Evolutionary conservation across 1,139 yeast species (phyloP).

Genomic region (Lodderomyces margitis): DNA sequence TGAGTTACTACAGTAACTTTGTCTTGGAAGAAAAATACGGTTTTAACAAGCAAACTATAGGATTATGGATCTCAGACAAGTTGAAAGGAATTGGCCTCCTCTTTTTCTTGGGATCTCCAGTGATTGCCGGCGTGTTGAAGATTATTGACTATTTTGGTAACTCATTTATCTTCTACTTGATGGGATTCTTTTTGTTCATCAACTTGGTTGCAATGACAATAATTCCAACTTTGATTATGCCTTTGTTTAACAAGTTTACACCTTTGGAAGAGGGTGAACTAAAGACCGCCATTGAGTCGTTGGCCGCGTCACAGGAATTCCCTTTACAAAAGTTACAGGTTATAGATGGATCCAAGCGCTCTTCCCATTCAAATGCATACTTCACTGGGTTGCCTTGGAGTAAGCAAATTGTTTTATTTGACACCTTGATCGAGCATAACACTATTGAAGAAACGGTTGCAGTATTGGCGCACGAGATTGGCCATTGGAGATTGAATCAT

Average conservation of each 20-base stretch:
- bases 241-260: conserved; percentile 84
- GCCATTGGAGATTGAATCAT: conserved; percentile 94
- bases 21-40: conserved; percentile 91
- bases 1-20: conserved; percentile 73
- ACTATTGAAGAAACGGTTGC: conserved; percentile 83
- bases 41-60: conserved; percentile 78
- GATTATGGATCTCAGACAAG: conserved; percentile 70
- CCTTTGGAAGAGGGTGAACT: conserved; percentile 91
- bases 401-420: conserved; percentile 89
- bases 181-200: conserved; percentile 66
- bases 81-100: conserved; percentile 58
- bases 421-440: conserved; percentile 81
- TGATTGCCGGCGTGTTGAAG: conserved; percentile 72
- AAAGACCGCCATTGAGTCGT: conserved; percentile 72
- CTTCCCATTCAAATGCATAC: conserved; percentile 94
- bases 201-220: conserved; percentile 74
- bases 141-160: conserved; percentile 80
- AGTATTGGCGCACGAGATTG: conserved; percentile 94
- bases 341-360: conserved; percentile 92
- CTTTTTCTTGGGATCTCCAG: conserved; percentile 65
- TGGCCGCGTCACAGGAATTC: conserved; percentile 74
- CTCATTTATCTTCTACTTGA: conserved; percentile 73
- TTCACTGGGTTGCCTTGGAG: conserved; percentile 96
- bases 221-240: conserved; percentile 82
- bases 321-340: conserved; percentile 84